Evolutionary conservation across 139 green algal species (phyloP).

Genomic region (Desmodesmus armatus): DNA sequence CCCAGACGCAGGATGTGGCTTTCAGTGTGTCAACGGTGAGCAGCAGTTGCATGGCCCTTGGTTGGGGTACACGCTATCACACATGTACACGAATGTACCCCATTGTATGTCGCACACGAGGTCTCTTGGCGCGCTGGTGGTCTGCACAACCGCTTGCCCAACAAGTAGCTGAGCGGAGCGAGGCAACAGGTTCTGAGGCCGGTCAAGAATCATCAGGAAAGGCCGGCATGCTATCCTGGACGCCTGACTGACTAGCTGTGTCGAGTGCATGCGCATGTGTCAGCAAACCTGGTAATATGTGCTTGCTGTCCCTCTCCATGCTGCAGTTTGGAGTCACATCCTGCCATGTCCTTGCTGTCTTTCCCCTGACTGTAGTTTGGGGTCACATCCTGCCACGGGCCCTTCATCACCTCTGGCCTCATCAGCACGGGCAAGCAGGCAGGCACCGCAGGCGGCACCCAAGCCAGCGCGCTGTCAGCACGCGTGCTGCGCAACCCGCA

Average conservation of each 20-base stretch:
- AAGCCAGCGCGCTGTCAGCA: conserved; percentile 60
- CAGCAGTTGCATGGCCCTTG: neutral
- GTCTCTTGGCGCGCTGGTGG: neutral
- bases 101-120: neutral
- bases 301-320: neutral
- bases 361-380: conserved; percentile 66
- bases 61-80: neutral
- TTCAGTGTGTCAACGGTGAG: conserved; percentile 48
- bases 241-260: too few relatives aligned
- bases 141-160: too few relatives aligned
- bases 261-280: too few relatives aligned
- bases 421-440: neutral
- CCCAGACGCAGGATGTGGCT: conserved; percentile 58
- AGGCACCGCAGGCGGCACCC: neutral
- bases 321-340: neutral
- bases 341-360: too few relatives aligned
- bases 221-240: too few relatives aligned
- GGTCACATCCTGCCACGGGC: conserved; percentile 69
- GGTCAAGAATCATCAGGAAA: too few relatives aligned
- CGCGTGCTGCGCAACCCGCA: conserved; percentile 73
- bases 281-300: too few relatives aligned
- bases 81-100: neutral
- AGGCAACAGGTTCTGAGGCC: too few relatives aligned
- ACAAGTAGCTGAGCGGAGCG: too few relatives aligned
- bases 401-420: conserved; percentile 72